Evolutionary conservation across 768 basidiomycete genomes (phyloP), one percentile per base, ranked within the genome.

Genomic region (Collybia mongolica): DNA sequence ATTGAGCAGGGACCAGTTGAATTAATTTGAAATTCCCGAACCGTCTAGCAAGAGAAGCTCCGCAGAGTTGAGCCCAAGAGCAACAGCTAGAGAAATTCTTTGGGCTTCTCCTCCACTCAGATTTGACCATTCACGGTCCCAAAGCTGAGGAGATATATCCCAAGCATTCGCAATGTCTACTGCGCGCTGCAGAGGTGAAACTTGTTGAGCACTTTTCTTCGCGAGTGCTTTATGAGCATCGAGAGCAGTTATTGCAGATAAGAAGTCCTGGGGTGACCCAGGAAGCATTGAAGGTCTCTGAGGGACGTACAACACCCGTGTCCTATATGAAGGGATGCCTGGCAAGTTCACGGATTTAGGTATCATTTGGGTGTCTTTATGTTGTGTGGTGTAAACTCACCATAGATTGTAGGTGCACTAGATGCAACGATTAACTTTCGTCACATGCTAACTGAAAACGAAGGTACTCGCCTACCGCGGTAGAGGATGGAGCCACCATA

Each of bases 91-190:
- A 8, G 85, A 81, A n/a, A 94, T 79, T 41, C 93, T 75, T 65
- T 96, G 93, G 1, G 82, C 77, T 65, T 96, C 93, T 15, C 93
- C 93, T 1, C 92, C 93, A 57, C 89, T 92, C 59, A 96, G 68
- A 39, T 79, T 82, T 7, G 80, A 67, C 93, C 93, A 96, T 11
- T 79, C 75, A 26, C 92, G 74, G 51, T 83, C 80, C 92, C 93
- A 95, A 18, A 94, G 73, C 38, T 80, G 74, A 2, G 70, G 59
- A 5, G 83, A 78, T 32, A 93, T 71, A 2, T 81, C 86, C 89
- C 90, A 94, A 6, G 68, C 56, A 43, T 71, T 69, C 5, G 84
- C 79, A 14, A 91, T 67, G 6, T 80, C 75, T 35, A 83, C 58
- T 0, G 83, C 76, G 29, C 72, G 65, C 40, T 70, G 47, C 20